A percentile compares a stretch with the other conserved stretches of the same genome.
Evolutionary conservation across 169 alveolate genomes (phyloP).

Genomic region (Condylostoma magnum): DNA sequence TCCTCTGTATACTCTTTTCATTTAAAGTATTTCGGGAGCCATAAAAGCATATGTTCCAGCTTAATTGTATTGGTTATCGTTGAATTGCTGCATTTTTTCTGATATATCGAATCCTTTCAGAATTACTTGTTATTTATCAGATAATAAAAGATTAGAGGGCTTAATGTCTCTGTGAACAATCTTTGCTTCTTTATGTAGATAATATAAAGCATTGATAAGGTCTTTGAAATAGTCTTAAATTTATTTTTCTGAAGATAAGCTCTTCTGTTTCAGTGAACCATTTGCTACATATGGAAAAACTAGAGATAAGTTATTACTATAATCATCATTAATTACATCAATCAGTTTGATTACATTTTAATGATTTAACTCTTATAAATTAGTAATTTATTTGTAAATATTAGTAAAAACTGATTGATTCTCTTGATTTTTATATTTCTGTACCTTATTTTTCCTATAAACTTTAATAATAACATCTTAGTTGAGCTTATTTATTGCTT

Average conservation of each 20-base stretch:
- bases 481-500: background rate
- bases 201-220: background rate
- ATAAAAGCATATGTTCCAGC: background rate
- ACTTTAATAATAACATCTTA: background rate
- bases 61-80: too few relatives aligned
- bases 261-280: background rate
- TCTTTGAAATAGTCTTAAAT: constrained; percentile 10
- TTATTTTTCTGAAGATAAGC: background rate
- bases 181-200: background rate
- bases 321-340: constrained; percentile 18
- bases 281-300: background rate
- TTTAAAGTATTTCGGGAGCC: background rate
- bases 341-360: constrained; percentile 13
- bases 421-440: constrained; percentile 15
- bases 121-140: too few relatives aligned
- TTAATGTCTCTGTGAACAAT: constrained; percentile 27
- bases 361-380: background rate
- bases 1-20: background rate
- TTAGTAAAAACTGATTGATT: constrained; percentile 1
- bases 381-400: constrained; percentile 5
- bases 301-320: constrained; percentile 8
- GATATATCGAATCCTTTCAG: too few relatives aligned
- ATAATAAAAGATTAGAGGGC: too few relatives aligned
- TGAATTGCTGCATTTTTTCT: too few relatives aligned
- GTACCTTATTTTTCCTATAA: constrained; percentile 12